Evolutionary conservation across 2,329 filamentous ascomycete genomes (phyloP).

Genomic region (Diplodia scrobiculata): DNA sequence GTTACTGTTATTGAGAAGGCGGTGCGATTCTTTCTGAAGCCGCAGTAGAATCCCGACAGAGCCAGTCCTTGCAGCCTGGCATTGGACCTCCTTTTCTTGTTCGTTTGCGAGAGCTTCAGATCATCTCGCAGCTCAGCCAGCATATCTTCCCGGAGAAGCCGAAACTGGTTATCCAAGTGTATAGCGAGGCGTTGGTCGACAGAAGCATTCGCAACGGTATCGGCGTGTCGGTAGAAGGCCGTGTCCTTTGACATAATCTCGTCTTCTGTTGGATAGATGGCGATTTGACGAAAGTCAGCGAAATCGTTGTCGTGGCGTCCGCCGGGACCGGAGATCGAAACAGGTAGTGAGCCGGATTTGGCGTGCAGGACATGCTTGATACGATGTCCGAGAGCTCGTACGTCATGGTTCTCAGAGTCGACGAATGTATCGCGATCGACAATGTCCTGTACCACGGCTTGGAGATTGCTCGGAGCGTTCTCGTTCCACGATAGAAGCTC

Average conservation of each 20-base stretch:
- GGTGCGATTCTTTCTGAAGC: slow-evolving; percentile 31
- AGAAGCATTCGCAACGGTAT: slow-evolving; percentile 49
- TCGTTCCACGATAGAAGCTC: slow-evolving; percentile 49
- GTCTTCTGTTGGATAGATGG: slow-evolving; percentile 66
- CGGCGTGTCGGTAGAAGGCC: slow-evolving; percentile 59
- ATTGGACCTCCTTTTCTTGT: slow-evolving; percentile 46
- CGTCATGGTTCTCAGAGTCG: slow-evolving; percentile 52
- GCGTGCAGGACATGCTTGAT: slow-evolving; percentile 52
- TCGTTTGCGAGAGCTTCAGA: slow-evolving; percentile 54
- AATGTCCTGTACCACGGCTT: background rate
- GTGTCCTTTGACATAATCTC: slow-evolving; percentile 60
- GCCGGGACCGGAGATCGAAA: slow-evolving; percentile 50
- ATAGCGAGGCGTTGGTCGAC: slow-evolving; percentile 46
- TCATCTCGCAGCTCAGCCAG: slow-evolving; percentile 66
- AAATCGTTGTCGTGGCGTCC: slow-evolving; percentile 76
- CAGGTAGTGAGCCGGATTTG: background rate
- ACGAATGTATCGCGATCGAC: slow-evolving; percentile 30
- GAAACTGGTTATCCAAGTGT: slow-evolving; percentile 72
- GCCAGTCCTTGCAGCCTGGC: slow-evolving; percentile 48
- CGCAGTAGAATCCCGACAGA: slow-evolving; percentile 46
- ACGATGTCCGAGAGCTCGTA: slow-evolving; percentile 59
- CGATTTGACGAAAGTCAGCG: slow-evolving; percentile 61
- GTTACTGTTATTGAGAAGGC: slow-evolving; percentile 47
- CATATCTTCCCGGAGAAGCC: slow-evolving; percentile 71
- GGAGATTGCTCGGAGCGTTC: background rate